Conservation (phyloP, 768 basidiomycete species). For the Lactifluus hygrophoroides region DNA sequence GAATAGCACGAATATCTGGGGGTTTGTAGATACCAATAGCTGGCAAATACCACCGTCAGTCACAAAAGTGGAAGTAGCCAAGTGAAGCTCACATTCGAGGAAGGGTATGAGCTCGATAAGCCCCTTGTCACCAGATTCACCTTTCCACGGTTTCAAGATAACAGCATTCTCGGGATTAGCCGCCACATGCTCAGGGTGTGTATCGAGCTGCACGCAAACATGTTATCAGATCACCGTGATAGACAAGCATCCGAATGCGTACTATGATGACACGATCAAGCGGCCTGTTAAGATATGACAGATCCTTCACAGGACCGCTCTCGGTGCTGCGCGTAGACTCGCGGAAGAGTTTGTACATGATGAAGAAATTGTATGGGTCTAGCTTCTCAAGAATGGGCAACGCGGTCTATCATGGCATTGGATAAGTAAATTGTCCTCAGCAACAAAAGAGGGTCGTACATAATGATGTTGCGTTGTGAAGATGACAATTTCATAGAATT, state of each 20-base stretch:
- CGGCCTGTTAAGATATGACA: constrained; percentile 83
- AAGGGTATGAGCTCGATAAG: constrained; percentile 93
- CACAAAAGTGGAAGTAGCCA: background rate
- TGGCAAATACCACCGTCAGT: constrained; percentile 25
- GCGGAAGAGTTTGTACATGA: constrained; percentile 85
- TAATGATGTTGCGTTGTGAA: constrained; percentile 89
- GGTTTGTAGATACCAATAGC: constrained; percentile 91
- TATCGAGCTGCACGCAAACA: constrained; percentile 84
- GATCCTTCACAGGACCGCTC: constrained; percentile 86
- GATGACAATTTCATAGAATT: constrained; percentile 96
- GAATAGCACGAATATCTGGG: constrained; percentile 77
- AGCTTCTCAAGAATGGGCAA: constrained; percentile 84
- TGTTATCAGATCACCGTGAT: constrained; percentile 46
- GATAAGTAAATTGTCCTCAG: background rate
- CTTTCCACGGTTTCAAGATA: constrained; percentile 79
- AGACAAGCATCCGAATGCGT: background rate
- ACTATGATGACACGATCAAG: constrained; percentile 16
- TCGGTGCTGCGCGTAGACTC: constrained; percentile 82
- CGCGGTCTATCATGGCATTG: constrained; percentile 55
- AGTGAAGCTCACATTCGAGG: constrained; percentile 67
- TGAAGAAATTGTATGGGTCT: constrained; percentile 86
- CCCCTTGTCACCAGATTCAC: constrained; percentile 63
- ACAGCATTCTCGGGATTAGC: constrained; percentile 88
- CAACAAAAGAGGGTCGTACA: constrained; percentile 37
- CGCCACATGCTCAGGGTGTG: constrained; percentile 64